Evolutionary conservation across 2,329 filamentous ascomycete species (phyloP), one percentile per base, ranked within the genome.

Genomic region (Shiraia sp.): DNA sequence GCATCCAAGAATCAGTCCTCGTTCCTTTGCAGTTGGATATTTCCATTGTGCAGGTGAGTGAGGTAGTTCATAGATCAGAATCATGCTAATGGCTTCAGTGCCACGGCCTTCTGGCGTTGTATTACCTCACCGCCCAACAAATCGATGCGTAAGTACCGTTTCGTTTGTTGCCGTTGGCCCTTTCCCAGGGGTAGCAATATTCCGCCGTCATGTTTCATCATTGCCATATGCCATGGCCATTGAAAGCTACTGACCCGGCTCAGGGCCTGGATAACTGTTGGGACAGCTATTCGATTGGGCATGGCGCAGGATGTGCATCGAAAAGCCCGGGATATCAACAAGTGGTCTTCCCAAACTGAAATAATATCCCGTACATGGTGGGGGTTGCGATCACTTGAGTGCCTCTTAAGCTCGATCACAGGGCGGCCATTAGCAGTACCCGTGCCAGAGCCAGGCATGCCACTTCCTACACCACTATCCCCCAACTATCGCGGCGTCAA

Each of bases 241-340:
- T 4, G 19, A 22, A 22, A 8, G 19, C 4, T 22, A 32, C 14
- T 14, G 3, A 32, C 15, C 13, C 16, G 9, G 2, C 12, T 10
- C 17, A 43, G 40, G 14, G 36, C 42, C 2, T 45, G 42, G 42
- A 17, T 33, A 3, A 24, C 37, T 4, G 13, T 37, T n/a, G 28
- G 37, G 3, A 33, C 40, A 6, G 36, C 36, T 3, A 6, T 45
- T 10, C 42, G 42, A 5, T 23, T 32, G 3, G 28, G 19, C 16
- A 22, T 40, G 3, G 19, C 37, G 4, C 24, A 40, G 8, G 33
- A 29, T 14, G 16, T 45, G 3, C 36, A 40, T 30, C 15, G 32
- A 12, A 25, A 31, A 33, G 19, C 23, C 13, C 12, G 22, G 4
- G 14, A 15, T 7, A 7, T 13, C 10, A 16, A 7, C 3, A 14